Evolutionary conservation across 2,329 filamentous ascomycete genomes (phyloP).

Genomic region (Beauveria rudraprayagi): DNA sequence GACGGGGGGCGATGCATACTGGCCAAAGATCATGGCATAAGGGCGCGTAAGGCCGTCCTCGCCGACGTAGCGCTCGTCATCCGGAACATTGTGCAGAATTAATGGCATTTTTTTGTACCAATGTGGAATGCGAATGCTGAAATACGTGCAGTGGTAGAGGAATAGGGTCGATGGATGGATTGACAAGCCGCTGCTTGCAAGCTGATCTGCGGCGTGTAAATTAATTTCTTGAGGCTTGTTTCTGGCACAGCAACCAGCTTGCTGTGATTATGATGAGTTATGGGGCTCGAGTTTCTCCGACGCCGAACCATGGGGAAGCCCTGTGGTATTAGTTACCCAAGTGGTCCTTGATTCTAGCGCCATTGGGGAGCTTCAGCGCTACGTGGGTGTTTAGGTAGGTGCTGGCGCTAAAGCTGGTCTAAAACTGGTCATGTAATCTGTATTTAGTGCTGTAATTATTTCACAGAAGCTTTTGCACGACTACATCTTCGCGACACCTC

Average conservation of each 20-base stretch:
- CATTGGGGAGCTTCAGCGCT: too few species aligned
- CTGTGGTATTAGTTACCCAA: too few species aligned
- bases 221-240: constrained; percentile 10
- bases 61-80: constrained; percentile 58
- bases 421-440: too few species aligned
- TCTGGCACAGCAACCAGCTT: constrained; percentile 12
- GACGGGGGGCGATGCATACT: constrained; percentile 33
- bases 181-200: background rate
- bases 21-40: constrained; percentile 58
- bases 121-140: constrained; percentile 12
- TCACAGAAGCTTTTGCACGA: too few species aligned
- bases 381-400: too few species aligned
- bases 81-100: constrained; percentile 60
- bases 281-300: constrained; percentile 8
- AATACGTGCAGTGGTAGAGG: background rate
- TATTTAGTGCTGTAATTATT: too few species aligned
- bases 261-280: background rate
- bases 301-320: background rate
- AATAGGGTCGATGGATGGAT: background rate
- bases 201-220: constrained; percentile 1
- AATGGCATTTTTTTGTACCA: constrained; percentile 52
- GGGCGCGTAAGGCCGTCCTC: constrained; percentile 58
- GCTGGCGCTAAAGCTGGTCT: too few species aligned
- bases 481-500: too few species aligned
- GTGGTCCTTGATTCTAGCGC: too few species aligned